phyloP scores from a whole-genome alignment of 2,329 filamentous ascomycete genomes.

The Aureobasidium sp. region DNA sequence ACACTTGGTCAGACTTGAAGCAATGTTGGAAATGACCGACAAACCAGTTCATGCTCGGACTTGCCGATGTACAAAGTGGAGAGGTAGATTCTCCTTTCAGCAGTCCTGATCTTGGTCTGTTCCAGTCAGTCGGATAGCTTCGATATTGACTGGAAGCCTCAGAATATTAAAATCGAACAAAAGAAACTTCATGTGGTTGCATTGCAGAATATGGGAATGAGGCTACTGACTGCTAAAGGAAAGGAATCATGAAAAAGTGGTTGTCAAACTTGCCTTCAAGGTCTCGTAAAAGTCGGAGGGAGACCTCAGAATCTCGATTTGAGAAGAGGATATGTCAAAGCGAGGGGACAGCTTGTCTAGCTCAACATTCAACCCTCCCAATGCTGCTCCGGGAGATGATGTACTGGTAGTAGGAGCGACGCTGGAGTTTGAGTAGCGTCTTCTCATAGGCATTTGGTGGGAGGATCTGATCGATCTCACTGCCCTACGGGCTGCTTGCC shows the following conservation, averaged over 20 bases:
- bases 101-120: slow-evolving; percentile 72
- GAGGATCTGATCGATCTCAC: not conserved
- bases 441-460: slow-evolving; percentile 1
- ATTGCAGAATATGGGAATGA: not conserved
- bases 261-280: slow-evolving; percentile 59
- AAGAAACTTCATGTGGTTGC: not conserved
- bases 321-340: slow-evolving; percentile 75
- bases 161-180: not conserved
- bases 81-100: slow-evolving; percentile 74
- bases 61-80: slow-evolving; percentile 98
- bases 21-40: slow-evolving; percentile 17
- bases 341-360: slow-evolving; percentile 85
- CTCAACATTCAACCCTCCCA: slow-evolving; percentile 61
- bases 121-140: slow-evolving; percentile 1
- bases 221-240: not conserved
- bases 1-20: not conserved
- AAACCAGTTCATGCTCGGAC: slow-evolving; percentile 75
- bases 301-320: slow-evolving; percentile 70
- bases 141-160: not conserved
- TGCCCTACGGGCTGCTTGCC: slow-evolving; percentile 7
- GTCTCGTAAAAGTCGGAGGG: slow-evolving; percentile 88
- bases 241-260: not conserved
- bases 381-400: slow-evolving; percentile 18
- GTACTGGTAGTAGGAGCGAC: not conserved
- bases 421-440: slow-evolving; percentile 14